phyloP scores from a whole-genome alignment of 2,329 filamentous ascomycete species.

The Trichoderma koningii region DNA sequence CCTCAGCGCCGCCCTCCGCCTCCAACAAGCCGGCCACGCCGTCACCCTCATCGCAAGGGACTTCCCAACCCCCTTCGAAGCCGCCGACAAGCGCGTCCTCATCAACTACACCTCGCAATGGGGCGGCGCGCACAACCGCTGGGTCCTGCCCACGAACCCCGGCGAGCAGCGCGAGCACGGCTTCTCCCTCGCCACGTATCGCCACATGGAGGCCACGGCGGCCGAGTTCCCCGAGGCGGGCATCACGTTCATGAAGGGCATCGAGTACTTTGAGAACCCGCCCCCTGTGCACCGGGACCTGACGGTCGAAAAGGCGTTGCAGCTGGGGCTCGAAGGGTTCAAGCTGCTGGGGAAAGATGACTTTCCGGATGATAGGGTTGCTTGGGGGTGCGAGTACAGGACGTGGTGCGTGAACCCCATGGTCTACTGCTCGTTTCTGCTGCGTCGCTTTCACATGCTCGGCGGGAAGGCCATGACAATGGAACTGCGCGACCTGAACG shows the following conservation, averaged over 20 bases:
- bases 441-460: slow-evolving; percentile 37
- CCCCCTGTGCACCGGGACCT: slow-evolving; percentile 41
- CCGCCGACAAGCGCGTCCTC: slow-evolving; percentile 42
- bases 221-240: slow-evolving; percentile 43
- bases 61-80: slow-evolving; percentile 51
- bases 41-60: slow-evolving; percentile 51
- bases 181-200: slow-evolving; percentile 47
- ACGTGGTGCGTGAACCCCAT: slow-evolving; percentile 56
- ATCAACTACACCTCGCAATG: slow-evolving; percentile 56
- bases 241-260: slow-evolving; percentile 50
- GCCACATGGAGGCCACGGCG: slow-evolving; percentile 44
- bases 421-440: slow-evolving; percentile 51
- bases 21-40: slow-evolving; percentile 43
- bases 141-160: slow-evolving; percentile 40
- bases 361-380: slow-evolving; percentile 43
- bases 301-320: slow-evolving; percentile 33
- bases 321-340: slow-evolving; percentile 40
- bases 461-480: slow-evolving; percentile 34
- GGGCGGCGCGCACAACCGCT: slow-evolving; percentile 55
- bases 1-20: slow-evolving; percentile 48
- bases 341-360: slow-evolving; percentile 40
- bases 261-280: slow-evolving; percentile 52
- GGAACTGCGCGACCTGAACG: slow-evolving; percentile 30
- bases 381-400: slow-evolving; percentile 48
- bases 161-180: slow-evolving; percentile 46